These are phyloP conservation scores for Zymoseptoria passerinii DNA, from an alignment of 2,329 filamentous ascomycete genomes.

Conservation along the genomic window DNA sequence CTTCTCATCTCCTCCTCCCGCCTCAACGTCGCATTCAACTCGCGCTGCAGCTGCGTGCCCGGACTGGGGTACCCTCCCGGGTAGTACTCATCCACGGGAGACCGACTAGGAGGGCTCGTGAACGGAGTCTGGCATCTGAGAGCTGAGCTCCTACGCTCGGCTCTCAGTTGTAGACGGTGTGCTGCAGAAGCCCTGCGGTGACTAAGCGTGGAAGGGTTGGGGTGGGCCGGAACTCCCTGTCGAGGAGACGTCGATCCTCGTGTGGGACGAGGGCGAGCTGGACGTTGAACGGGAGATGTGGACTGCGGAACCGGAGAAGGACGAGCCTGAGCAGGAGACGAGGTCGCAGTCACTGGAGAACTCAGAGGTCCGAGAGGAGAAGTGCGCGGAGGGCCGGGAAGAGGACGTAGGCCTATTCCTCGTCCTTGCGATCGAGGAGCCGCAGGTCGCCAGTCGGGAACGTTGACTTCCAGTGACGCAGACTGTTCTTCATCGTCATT, in stretches of 20 bases:
- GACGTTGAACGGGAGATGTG: background rate
- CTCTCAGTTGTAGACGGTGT: background rate
- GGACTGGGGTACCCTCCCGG: background rate
- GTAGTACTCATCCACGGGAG: background rate
- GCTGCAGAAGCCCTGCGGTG: background rate
- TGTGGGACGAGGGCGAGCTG: background rate
- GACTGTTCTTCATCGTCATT: background rate
- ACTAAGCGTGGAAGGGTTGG: background rate
- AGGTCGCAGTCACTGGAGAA: background rate
- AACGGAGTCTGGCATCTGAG: background rate
- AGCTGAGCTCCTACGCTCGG: background rate
- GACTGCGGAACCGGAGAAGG: background rate
- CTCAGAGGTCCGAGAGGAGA: background rate
- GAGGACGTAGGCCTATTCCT: background rate
- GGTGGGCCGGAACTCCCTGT: background rate
- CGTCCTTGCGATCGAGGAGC: background rate
- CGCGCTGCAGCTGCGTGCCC: background rate
- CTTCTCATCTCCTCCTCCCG: background rate
- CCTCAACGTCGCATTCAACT: background rate
- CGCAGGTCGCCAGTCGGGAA: background rate
- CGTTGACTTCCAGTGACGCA: background rate
- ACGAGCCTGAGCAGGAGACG: background rate
- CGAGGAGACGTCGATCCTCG: background rate
- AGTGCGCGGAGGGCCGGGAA: background rate
- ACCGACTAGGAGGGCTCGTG: background rate